Evolutionary conservation across 805 yeast species (phyloP), one percentile per base, ranked within the genome.

Genomic region (Wickerhamia fluorescens): DNA sequence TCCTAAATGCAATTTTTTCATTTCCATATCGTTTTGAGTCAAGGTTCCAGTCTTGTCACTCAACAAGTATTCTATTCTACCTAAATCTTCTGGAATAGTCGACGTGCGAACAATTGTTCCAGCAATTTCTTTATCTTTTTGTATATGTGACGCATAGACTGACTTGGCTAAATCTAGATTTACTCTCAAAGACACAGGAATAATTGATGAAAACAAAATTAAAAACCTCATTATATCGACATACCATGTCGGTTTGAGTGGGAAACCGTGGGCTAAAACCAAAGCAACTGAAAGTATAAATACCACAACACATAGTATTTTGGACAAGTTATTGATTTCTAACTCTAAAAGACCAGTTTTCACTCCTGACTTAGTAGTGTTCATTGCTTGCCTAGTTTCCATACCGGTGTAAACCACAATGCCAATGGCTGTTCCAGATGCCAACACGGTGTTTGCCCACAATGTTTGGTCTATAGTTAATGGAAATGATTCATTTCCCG

Each of bases 371-470:
- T 69, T 68, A 1, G 95, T 78, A 1, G 97, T 89, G 56, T 94
- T 94, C 80, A 88, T 73, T 14, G 94, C 83, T 59, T 88, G 97
- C 39, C 98, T 75, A 1, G 98, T 94, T 47, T 92, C 96, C 20
- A 60, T 56, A 13, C 99, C 99, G 0, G 97, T 89, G 53, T 87
- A 92, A 2, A 87, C 66, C 10, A 92, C 75, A 43, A 89, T 77
- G 2, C 95, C 98, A 27, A 88, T 64, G 6, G 94, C 92, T 3
- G 85, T 73, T 9, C 96, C 97, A 0, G 95, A 83, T 0, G 98
- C 97, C 10, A 94, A 64, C 1, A 94, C 96, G 0, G 99, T 92
- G 51, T 92, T 92, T 9, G 97, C 96, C 99, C 99, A 92, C 51
- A 94, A 56, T 0, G 98, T 86, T 47, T 89, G 88, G 53, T 92